Percentiles rank a stretch among this genome's conserved stretches.
Conservation (phyloP, 2,329 filamentous ascomycete species). For the Fusarium decemcellulare region DNA sequence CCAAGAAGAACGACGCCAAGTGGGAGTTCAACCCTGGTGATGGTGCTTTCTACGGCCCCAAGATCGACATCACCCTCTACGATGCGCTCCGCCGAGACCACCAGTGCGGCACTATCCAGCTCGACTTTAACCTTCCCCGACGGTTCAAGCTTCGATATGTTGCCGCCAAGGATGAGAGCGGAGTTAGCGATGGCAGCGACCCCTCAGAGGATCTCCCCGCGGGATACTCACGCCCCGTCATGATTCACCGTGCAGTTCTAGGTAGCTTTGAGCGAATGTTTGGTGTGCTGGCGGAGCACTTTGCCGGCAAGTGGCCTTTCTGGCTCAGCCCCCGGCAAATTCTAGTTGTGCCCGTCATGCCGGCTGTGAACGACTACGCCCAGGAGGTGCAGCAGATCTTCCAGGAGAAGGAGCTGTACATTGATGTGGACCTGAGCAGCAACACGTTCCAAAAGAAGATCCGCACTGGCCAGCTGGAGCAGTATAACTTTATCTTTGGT, state of each 20-base stretch:
- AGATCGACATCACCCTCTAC: constrained; percentile 96
- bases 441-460: constrained; percentile 95
- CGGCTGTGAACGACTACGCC: constrained; percentile 84
- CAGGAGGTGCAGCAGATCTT: constrained; percentile 80
- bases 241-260: constrained; percentile 87
- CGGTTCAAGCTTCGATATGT: constrained; percentile 59
- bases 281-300: constrained; percentile 87
- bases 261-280: constrained; percentile 78
- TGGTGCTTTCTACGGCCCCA: constrained; percentile 97
- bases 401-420: constrained; percentile 77
- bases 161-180: constrained; percentile 66
- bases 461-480: constrained; percentile 81
- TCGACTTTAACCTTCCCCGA: constrained; percentile 83
- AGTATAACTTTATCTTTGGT: constrained; percentile 89
- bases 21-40: constrained; percentile 97
- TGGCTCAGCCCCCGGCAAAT: constrained; percentile 90
- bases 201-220: constrained; percentile 65
- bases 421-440: constrained; percentile 70
- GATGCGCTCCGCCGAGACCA: constrained; percentile 83
- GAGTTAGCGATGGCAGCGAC: constrained; percentile 60
- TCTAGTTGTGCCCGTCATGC: constrained; percentile 72
- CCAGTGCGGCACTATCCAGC: constrained; percentile 84
- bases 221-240: constrained; percentile 84
- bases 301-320: constrained; percentile 90
- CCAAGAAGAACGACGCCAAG: constrained; percentile 68